These are phyloP conservation scores for Candida coleopterorum DNA, from an alignment of 805 yeast genomes.

Conservation along the genomic window DNA sequence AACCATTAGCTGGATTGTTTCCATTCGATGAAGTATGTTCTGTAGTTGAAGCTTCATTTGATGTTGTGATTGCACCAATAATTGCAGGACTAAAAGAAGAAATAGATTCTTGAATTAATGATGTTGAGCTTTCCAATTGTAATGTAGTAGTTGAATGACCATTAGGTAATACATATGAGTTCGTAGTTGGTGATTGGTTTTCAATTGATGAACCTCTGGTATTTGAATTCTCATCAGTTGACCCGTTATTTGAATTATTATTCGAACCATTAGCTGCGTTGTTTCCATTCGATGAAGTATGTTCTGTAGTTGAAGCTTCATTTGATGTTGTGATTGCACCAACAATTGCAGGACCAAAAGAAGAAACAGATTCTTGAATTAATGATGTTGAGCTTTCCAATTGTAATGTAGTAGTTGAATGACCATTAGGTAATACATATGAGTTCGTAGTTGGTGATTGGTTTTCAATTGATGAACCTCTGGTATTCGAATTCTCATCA, in stretches of 20 bases:
- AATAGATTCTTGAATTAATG: not conserved
- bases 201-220: not conserved
- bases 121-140: not conserved
- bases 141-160: not conserved
- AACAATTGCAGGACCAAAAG: not conserved
- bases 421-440: no score
- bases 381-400: not conserved
- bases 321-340: not conserved
- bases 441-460: not conserved
- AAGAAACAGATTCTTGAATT: not conserved
- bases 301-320: not conserved
- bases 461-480: not conserved
- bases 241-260: no score
- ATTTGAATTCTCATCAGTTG: no score
- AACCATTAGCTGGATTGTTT: no score
- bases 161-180: no score
- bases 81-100: not conserved
- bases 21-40: not conserved
- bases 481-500: no score
- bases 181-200: not conserved
- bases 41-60: constrained; percentile 1
- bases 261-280: not conserved
- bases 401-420: not conserved
- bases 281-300: not conserved
- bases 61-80: no score